A percentile compares a stretch with the other conserved stretches of the same genome.
These are phyloP conservation scores for Aspergillus flavus DNA, from an alignment of 2,329 filamentous ascomycete genomes.

Conservation along the genomic window DNA sequence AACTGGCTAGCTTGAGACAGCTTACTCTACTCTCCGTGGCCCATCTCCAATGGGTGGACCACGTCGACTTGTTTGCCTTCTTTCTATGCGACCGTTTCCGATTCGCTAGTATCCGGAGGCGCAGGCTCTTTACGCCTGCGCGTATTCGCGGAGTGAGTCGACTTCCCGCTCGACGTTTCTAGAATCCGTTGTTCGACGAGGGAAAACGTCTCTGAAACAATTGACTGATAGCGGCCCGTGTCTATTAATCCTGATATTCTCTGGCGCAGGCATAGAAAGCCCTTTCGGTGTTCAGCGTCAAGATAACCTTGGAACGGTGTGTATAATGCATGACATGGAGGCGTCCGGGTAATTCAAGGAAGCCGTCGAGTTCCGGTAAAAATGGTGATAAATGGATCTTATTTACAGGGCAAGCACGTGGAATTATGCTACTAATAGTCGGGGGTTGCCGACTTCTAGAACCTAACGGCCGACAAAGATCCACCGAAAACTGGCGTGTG, in stretches of 20 bases:
- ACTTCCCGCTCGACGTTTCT: neutral
- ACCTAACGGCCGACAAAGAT: neutral
- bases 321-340: neutral
- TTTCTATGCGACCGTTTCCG: neutral
- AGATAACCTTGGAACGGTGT: neutral
- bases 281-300: neutral
- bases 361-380: neutral
- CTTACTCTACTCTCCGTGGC: neutral
- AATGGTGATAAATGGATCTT: neutral
- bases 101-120: neutral
- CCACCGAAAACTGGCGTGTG: neutral
- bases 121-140: neutral
- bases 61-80: neutral
- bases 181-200: neutral
- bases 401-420: neutral
- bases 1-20: neutral
- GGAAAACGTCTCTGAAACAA: neutral
- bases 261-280: neutral
- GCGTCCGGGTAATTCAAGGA: neutral
- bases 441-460: neutral
- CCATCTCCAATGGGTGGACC: rapidly evolving
- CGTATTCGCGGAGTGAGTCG: neutral
- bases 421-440: neutral
- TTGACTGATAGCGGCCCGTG: neutral
- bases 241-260: neutral